These are phyloP conservation scores for Bertia moriformis DNA, from an alignment of 2,329 filamentous ascomycete species.

Conservation along the genomic window DNA sequence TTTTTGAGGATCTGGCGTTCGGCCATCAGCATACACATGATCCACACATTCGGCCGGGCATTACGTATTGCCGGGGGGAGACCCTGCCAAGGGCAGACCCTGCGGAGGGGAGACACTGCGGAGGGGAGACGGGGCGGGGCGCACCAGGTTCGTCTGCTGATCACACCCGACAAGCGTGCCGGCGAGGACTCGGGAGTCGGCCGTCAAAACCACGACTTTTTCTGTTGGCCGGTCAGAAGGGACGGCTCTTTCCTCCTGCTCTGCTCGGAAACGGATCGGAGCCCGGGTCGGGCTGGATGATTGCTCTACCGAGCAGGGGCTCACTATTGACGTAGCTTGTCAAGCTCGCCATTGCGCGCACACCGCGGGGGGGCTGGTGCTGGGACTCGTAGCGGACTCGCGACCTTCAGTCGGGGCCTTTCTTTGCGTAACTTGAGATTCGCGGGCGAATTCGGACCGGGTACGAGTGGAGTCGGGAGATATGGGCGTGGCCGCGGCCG, in stretches of 20 bases:
- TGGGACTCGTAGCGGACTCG: no score
- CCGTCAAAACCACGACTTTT: conserved; percentile 80
- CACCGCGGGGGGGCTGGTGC: no score
- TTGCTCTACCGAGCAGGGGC: no score
- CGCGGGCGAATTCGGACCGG: no score
- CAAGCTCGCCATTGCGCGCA: neutral
- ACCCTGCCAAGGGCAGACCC: conserved; percentile 3
- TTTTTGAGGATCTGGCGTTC: conserved; percentile 54
- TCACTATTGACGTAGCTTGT: neutral
- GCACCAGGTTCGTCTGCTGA: conserved; percentile 74
- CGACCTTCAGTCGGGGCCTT: no score
- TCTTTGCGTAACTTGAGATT: no score
- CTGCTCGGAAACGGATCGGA: neutral
- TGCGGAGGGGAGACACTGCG: neutral
- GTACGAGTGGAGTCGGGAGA: no score
- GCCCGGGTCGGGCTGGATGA: neutral
- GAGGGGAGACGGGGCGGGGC: conserved; percentile 6
- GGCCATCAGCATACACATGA: neutral
- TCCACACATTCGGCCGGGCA: neutral
- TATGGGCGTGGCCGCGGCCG: no score
- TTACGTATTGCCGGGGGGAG: neutral
- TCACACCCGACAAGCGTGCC: conserved; percentile 78
- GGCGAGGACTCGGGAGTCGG: conserved; percentile 74
- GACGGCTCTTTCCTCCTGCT: neutral
- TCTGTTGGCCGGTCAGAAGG: conserved; percentile 39